These are phyloP conservation scores for Hyphodiscus hymeniophilus DNA, from an alignment of 495 filamentous ascomycete genomes.

Conservation along the genomic window DNA sequence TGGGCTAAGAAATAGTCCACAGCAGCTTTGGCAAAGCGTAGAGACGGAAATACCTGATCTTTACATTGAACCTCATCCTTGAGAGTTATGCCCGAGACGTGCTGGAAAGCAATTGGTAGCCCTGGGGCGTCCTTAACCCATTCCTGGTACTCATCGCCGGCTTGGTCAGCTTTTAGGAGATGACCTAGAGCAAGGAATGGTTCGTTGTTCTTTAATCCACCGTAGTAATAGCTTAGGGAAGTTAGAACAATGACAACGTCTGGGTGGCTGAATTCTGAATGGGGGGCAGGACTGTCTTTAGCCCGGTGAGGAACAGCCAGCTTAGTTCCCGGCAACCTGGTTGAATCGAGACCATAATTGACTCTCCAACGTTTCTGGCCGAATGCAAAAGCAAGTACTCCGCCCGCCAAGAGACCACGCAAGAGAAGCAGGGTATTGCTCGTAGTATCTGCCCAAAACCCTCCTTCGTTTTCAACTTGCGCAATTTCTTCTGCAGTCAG, in stretches of 20 bases:
- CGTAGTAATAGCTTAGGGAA: constrained; percentile 60
- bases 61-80: constrained; percentile 37
- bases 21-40: constrained; percentile 41
- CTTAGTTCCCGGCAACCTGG: constrained; percentile 36
- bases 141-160: constrained; percentile 40
- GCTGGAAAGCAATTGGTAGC: constrained; percentile 32
- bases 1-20: constrained; percentile 57
- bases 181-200: constrained; percentile 39
- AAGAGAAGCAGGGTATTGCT: constrained; percentile 43
- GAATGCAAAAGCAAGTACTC: constrained; percentile 47
- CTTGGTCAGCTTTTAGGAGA: constrained; percentile 47
- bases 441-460: constrained; percentile 22
- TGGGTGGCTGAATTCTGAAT: constrained; percentile 68
- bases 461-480: constrained; percentile 25
- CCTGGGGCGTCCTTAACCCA: constrained; percentile 38
- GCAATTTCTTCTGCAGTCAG: constrained; percentile 21
- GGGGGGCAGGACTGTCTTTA: constrained; percentile 54
- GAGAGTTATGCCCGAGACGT: constrained; percentile 51
- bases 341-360: constrained; percentile 53
- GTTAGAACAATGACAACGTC: constrained; percentile 62
- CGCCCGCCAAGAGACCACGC: constrained; percentile 50
- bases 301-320: constrained; percentile 64
- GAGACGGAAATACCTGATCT: constrained; percentile 38
- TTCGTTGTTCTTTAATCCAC: constrained; percentile 46
- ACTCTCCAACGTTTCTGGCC: constrained; percentile 57